Conservation (phyloP, 139 green algal genomes). For the Chlorella sorokiniana region DNA sequence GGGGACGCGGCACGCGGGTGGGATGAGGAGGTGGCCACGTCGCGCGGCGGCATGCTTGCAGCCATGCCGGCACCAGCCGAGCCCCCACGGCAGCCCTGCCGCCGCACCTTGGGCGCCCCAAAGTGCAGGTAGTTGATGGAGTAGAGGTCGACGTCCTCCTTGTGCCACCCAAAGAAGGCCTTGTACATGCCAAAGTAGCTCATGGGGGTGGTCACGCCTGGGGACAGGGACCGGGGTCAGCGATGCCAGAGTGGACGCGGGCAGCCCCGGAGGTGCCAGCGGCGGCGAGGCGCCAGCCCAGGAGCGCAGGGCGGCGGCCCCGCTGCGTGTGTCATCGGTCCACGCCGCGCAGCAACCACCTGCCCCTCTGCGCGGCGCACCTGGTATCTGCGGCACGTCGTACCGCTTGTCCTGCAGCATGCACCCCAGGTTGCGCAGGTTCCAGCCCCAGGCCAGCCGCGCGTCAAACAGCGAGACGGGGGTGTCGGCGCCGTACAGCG, state of each 20-base stretch:
- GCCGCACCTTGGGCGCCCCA: conserved; percentile 80
- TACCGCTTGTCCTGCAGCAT: conserved; percentile 60
- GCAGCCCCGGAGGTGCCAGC: no score
- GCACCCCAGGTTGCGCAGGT: conserved; percentile 70
- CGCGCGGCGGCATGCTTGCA: not conserved
- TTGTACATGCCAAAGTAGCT: conserved; percentile 89
- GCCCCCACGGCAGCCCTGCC: not conserved
- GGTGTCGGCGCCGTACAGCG: conserved; percentile 88
- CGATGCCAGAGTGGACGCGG: conserved; percentile 60
- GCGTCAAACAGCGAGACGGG: conserved; percentile 76
- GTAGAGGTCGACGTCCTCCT: conserved; percentile 93
- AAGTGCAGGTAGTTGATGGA: conserved; percentile 97
- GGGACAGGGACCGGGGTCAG: conserved; percentile 45
- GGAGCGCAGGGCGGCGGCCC: no score
- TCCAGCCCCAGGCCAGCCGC: conserved; percentile 60
- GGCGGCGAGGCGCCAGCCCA: not conserved
- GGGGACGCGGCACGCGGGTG: not conserved
- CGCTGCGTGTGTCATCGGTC: not conserved
- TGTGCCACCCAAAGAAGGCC: conserved; percentile 51
- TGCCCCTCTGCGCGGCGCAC: not conserved
- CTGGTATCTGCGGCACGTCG: conserved; percentile 38
- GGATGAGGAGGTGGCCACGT: no score
- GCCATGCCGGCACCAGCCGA: not conserved
- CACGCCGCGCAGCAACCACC: not conserved
- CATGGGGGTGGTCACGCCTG: conserved; percentile 84